A percentile compares a stretch with the other conserved stretches of the same genome.
Evolutionary conservation across 768 basidiomycete species (phyloP).

Genomic region (Coprinopsis marcescibilis): DNA sequence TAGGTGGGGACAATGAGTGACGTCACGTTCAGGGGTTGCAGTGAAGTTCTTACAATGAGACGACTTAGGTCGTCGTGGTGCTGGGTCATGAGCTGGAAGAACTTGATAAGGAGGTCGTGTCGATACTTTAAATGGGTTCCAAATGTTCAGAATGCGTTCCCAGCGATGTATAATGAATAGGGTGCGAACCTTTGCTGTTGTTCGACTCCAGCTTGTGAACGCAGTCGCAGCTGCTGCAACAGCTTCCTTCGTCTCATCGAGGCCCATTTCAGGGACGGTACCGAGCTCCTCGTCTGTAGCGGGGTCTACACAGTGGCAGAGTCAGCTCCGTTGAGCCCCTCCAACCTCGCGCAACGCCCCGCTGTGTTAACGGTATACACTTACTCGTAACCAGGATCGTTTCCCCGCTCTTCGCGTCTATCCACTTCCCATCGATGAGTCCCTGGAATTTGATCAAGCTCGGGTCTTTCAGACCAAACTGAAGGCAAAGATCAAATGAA

Average conservation of each 20-base stretch:
- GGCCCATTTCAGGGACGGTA: slow-evolving; percentile 83
- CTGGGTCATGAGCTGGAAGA: slow-evolving; percentile 73
- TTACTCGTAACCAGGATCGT: slow-evolving; percentile 73
- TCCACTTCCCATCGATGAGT: slow-evolving; percentile 82
- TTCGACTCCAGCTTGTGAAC: slow-evolving; percentile 81
- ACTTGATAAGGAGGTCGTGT: slow-evolving; percentile 77
- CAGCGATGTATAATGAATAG: not conserved
- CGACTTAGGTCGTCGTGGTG: slow-evolving; percentile 83
- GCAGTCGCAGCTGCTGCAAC: slow-evolving; percentile 77
- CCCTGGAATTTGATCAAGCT: slow-evolving; percentile 70
- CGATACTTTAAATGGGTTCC: slow-evolving; percentile 44
- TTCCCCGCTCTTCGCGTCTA: slow-evolving; percentile 68
- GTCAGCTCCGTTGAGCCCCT: no score
- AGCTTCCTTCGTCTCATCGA: slow-evolving; percentile 77
- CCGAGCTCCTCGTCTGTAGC: slow-evolving; percentile 82
- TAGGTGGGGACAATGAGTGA: slow-evolving; percentile 17
- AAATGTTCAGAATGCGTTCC: not conserved
- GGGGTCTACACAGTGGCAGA: slow-evolving; percentile 72
- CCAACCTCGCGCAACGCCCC: no score
- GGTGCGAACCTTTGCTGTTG: slow-evolving; percentile 70
- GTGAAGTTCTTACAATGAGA: slow-evolving; percentile 64
- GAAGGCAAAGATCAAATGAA: not conserved
- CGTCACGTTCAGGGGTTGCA: slow-evolving; percentile 14
- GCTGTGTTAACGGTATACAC: slow-evolving; percentile 21
- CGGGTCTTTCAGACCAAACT: slow-evolving; percentile 78